Percentiles rank a stretch among this genome's conserved stretches.
Evolutionary conservation across 768 basidiomycete species (phyloP).

Genomic region (Mycena polygramma): DNA sequence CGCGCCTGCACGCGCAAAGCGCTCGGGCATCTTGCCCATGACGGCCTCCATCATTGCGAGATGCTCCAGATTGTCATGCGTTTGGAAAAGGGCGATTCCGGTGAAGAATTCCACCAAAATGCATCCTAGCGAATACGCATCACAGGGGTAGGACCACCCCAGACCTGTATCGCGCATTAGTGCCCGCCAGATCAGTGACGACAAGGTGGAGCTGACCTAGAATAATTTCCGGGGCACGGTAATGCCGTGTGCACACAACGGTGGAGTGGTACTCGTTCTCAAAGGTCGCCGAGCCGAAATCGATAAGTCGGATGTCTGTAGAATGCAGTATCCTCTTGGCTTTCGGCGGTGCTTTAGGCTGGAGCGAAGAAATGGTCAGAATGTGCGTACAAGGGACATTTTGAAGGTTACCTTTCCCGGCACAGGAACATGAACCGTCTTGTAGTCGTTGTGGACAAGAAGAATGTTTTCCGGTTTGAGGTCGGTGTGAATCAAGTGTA

Average conservation of each 20-base stretch:
- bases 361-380: slow-evolving; percentile 36
- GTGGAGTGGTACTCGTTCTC: slow-evolving; percentile 98
- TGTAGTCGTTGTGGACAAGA: slow-evolving; percentile 87
- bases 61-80: slow-evolving; percentile 98
- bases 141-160: slow-evolving; percentile 98
- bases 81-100: slow-evolving; percentile 98
- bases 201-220: slow-evolving; percentile 68
- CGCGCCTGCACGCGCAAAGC: slow-evolving; percentile 81
- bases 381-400: slow-evolving; percentile 14
- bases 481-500: slow-evolving; percentile 96
- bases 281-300: slow-evolving; percentile 99
- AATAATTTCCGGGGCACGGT: slow-evolving; percentile 99
- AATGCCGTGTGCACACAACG: slow-evolving; percentile 97
- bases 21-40: slow-evolving; percentile 97
- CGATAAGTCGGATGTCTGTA: slow-evolving; percentile 95
- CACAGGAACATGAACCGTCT: slow-evolving; percentile 67
- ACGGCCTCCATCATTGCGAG: slow-evolving; percentile 99
- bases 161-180: slow-evolving; percentile 69
- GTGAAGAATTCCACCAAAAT: slow-evolving; percentile 99
- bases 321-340: slow-evolving; percentile 84
- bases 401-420: slow-evolving; percentile 70
- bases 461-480: slow-evolving; percentile 99
- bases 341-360: slow-evolving; percentile 78
- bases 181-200: slow-evolving; percentile 14
- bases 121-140: slow-evolving; percentile 98